Evolutionary conservation across 768 basidiomycete genomes (phyloP), one percentile per base, ranked within the genome.

Genomic region (Leccinum subgranulosum): DNA sequence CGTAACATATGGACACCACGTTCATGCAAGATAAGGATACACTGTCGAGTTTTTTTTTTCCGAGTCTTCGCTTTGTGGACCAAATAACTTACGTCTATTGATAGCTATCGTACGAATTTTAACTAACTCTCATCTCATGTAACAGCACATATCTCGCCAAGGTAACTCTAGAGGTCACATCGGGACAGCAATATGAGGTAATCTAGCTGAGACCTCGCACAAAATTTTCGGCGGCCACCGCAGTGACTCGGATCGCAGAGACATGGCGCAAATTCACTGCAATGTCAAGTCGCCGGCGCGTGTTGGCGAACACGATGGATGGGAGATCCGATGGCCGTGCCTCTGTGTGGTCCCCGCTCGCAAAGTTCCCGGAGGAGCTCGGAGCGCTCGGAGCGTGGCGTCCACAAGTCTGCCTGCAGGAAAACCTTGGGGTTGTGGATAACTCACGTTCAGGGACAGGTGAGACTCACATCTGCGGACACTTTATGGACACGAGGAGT

Each of bases 341-440:
- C 2, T 15, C 28, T 51, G 58, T 48, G 29, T 66, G 55, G 49
- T 39, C 41, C 34, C n/a, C 19, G 23, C 43, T 46, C 33, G 59
- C 21, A 31, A 53, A 21, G 50, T 56, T 53, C 54, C 49, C 49
- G 49, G 55, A 49, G 55, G 54, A 34, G 34, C 28, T 54, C 53
- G 34, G 56, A 39, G 51, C 60, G 34, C 28, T 54, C 53, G 34
- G 56, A 39, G 51, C 60, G 58, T 69, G 66, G 54, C 48, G n/a
- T 54, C 61, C 61, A 60, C 58, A 59, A 66, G 67, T 58, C 52
- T 66, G 64, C 66, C 59, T 67, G 66, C 67, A 66, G 67, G 66
- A 57, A 23, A 56, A 50, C 27, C 53, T 48, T 14, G 53, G 51
- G 49, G 58, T 57, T 51, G 55, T 57, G 53, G 53, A 39, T 49